Conservation (phyloP, 805 yeast species). For the Candida peoriensis region DNA sequence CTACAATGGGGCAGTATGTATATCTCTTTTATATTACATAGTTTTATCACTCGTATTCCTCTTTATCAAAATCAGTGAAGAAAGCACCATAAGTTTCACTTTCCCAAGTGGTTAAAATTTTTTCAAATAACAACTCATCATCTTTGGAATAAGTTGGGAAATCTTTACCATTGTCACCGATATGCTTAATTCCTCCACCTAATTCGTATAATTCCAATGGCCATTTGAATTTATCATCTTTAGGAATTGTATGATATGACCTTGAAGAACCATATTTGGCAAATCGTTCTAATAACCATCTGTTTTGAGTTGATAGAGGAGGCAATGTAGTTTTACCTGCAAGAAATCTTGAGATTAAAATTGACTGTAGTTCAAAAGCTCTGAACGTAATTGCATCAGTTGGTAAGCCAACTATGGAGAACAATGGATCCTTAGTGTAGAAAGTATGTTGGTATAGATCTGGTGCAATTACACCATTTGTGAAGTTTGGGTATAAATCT, state of each 20-base stretch:
- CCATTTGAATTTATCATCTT: constrained; percentile 26
- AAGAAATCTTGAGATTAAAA: constrained; percentile 29
- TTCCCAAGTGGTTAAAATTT: too few relatives aligned
- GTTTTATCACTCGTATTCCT: too few relatives aligned
- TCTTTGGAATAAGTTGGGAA: too few relatives aligned
- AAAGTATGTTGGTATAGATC: constrained; percentile 28
- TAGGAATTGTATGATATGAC: constrained; percentile 32
- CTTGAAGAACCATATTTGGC: constrained; percentile 25
- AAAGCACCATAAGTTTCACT: too few relatives aligned
- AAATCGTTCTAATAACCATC: constrained; percentile 28
- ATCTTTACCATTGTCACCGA: too few relatives aligned
- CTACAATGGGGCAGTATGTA: too few relatives aligned
- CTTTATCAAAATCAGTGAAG: too few relatives aligned
- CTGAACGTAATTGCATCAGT: constrained; percentile 29
- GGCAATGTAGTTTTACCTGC: constrained; percentile 30
- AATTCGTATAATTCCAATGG: constrained; percentile 21
- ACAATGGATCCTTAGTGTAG: constrained; percentile 24
- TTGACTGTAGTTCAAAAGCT: too few relatives aligned
- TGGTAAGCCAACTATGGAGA: constrained; percentile 29
- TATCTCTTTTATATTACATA: too few relatives aligned
- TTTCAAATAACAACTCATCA: too few relatives aligned
- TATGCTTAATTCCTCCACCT: constrained; percentile 30
- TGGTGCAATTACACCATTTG: constrained; percentile 20
- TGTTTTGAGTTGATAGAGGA: constrained; percentile 23
- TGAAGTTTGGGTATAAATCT: constrained; percentile 13